phyloP scores from a whole-genome alignment of 164 flowering plant genomes.

The Stephania japonica region DNA sequence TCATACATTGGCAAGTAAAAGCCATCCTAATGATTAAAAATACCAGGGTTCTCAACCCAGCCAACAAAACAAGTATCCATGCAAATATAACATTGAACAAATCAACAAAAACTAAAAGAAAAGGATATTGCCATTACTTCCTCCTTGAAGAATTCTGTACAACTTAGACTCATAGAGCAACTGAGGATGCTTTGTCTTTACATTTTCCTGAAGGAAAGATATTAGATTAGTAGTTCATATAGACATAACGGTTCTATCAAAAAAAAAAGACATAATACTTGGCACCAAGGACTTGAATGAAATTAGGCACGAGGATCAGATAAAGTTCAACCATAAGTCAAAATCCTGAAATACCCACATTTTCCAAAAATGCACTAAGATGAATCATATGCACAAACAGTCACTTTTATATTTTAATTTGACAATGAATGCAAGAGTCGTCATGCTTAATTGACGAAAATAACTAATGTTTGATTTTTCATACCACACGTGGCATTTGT shows the following conservation, averaged over 20 bases:
- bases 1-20: not conserved
- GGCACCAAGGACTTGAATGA: not conserved
- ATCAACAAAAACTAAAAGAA: not conserved
- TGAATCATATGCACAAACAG: not conserved
- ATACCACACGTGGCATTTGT: not conserved
- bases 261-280: not conserved
- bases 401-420: not conserved
- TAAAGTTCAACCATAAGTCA: not conserved
- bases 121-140: constrained; percentile 45
- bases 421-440: not conserved
- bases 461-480: not conserved
- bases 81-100: not conserved
- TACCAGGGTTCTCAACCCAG: not conserved
- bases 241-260: not conserved
- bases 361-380: not conserved
- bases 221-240: not conserved
- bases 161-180: constrained; percentile 78
- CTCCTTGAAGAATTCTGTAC: constrained; percentile 84
- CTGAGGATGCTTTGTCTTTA: constrained; percentile 92
- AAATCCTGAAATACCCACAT: not conserved
- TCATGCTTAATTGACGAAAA: not conserved
- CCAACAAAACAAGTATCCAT: not conserved
- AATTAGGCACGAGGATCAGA: not conserved
- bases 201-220: constrained; percentile 56
- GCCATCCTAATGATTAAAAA: not conserved